These are phyloP conservation scores for Solanum hybrid DNA, from an alignment of 305 asterid genomes.

Conservation along the genomic window DNA sequence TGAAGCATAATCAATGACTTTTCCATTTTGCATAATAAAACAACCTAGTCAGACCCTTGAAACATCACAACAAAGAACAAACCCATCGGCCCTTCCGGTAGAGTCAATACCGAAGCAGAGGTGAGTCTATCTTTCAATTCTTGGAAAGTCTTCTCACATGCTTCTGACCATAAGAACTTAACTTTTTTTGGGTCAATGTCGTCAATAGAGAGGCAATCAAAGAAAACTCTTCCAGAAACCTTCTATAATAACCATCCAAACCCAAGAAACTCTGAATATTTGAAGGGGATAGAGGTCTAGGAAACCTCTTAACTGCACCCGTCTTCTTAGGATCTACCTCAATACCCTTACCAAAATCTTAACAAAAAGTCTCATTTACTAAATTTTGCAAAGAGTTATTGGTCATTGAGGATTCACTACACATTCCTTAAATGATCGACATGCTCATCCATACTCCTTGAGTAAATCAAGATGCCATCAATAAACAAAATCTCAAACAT, in stretches of 20 bases:
- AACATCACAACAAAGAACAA: neutral
- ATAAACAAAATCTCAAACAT: neutral
- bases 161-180: neutral
- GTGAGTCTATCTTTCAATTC: neutral
- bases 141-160: neutral
- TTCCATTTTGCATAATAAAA: neutral
- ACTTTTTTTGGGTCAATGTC: neutral
- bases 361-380: too few species aligned
- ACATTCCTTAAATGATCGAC: neutral
- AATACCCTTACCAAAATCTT: neutral
- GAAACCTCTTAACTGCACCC: neutral
- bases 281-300: neutral
- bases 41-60: neutral
- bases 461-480: neutral
- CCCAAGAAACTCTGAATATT: neutral
- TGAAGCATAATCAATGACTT: neutral
- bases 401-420: neutral
- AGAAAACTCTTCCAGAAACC: neutral
- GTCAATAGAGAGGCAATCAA: neutral
- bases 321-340: neutral
- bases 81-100: neutral
- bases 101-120: neutral
- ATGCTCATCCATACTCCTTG: neutral
- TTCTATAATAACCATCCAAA: neutral
- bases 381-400: neutral